Conservation (phyloP, 495 filamentous ascomycete species). For the Aspergillus steynii region DNA sequence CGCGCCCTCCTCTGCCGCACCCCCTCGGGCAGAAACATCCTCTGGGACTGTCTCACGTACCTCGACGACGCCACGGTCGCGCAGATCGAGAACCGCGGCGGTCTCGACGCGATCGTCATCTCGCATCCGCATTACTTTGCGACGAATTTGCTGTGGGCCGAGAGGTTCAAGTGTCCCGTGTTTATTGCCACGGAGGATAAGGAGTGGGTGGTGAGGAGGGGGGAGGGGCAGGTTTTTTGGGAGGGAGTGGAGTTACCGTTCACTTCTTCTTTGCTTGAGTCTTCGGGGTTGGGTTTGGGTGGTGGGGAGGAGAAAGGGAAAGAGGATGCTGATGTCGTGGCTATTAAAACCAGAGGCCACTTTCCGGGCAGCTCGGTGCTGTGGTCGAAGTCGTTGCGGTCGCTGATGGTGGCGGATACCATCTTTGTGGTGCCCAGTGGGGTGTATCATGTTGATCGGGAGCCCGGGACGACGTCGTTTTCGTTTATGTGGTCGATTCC, state of each 20-base stretch:
- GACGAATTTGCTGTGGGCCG: conserved; percentile 67
- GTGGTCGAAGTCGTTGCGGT: conserved; percentile 48
- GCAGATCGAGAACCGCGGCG: conserved; percentile 51
- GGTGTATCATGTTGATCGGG: conserved; percentile 54
- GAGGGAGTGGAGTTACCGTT: conserved; percentile 10
- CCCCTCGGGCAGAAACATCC: conserved; percentile 55
- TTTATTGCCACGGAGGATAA: conserved; percentile 63
- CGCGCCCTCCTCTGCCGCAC: conserved; percentile 65
- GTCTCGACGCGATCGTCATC: conserved; percentile 71
- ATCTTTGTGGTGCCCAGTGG: conserved; percentile 65
- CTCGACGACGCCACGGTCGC: conserved; percentile 60
- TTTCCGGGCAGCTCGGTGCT: conserved; percentile 70
- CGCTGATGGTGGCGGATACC: conserved; percentile 70
- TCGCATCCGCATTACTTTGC: conserved; percentile 80
- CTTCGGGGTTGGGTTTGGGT: background rate
- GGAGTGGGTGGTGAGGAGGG: conserved; percentile 54
- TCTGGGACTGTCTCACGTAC: conserved; percentile 73
- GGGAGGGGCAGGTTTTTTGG: conserved; percentile 22
- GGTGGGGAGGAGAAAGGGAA: conserved; percentile 11
- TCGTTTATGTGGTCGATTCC: conserved; percentile 79
- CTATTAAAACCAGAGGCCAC: conserved; percentile 70
- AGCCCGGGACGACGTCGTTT: conserved; percentile 59
- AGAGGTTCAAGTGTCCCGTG: conserved; percentile 61
- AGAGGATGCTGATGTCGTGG: conserved; percentile 52
- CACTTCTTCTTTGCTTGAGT: too few species aligned